phyloP scores from a whole-genome alignment of 1,139 yeast species.

The Geotrichum candidum region DNA sequence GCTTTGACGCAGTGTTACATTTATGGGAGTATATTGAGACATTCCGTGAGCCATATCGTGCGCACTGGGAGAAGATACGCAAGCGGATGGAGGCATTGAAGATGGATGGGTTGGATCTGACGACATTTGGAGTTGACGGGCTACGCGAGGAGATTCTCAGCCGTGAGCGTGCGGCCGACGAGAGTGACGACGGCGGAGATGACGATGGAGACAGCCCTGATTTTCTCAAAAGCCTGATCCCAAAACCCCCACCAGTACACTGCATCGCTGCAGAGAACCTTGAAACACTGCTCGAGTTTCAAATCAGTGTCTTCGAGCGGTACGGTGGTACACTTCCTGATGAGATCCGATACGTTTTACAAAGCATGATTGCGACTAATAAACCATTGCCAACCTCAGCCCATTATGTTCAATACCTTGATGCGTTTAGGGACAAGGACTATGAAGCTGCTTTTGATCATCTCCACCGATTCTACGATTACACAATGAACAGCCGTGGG shows the following conservation, averaged over 20 bases:
- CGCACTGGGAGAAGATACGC: conserved; percentile 1
- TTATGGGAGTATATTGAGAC: conserved; percentile 52
- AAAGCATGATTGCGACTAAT: conserved; percentile 47
- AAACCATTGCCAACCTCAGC: conserved; percentile 55
- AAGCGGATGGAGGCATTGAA: background rate
- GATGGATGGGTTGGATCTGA: background rate
- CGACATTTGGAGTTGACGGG: background rate
- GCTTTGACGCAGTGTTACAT: conserved; percentile 51
- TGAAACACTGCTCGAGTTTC: conserved; percentile 48
- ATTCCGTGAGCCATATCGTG: conserved; percentile 39
- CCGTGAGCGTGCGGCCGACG: background rate
- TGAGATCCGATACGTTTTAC: conserved; percentile 42
- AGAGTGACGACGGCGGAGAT: background rate
- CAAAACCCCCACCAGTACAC: background rate
- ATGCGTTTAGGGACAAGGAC: conserved; percentile 54
- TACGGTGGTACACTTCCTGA: conserved; percentile 40
- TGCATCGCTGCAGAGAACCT: conserved; percentile 49
- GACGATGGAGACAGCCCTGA: background rate
- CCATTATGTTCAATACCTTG: conserved; percentile 59
- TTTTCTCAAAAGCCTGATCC: conserved; percentile 7
- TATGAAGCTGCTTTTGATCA: conserved; percentile 69
- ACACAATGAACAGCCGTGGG: conserved; percentile 67
- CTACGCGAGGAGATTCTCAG: background rate
- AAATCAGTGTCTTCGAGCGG: conserved; percentile 50
- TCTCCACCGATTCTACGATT: conserved; percentile 78